Base-by-base conservation (phyloP, 441 rosid species). In the Dalechampia spathulata region DNA sequence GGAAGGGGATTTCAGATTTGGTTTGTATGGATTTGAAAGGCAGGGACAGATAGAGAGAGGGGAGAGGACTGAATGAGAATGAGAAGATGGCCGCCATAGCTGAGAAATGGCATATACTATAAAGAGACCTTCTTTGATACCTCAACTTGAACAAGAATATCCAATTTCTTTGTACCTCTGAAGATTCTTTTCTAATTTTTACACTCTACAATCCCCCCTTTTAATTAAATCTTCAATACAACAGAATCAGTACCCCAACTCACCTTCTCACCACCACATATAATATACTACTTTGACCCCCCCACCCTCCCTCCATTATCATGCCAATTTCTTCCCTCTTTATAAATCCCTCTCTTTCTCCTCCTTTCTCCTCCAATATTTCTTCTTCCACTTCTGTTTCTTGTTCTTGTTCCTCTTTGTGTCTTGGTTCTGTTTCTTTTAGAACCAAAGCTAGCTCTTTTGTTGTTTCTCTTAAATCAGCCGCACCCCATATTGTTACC, bases 121-220 rank as follows among this genome's bases (percentile, higher is more conserved):
- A 42, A 61, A 30, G 48, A 14, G 57, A 50, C 40, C 48, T 4
- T 5, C 10, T 5, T 52, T 23, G 75, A 72, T 75, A 9, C 78
- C 72, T 32, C 11, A 19, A 27, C 13, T 9, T 50, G 22, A 6
- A 5, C 25, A 7, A 50, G 87, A 79, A 79, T 84, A 80, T 84
- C 66, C 88, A 34, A 19, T 36, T 4, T 62, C 14, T 32, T 44
- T 49, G 61, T 63, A 6, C 52, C 62, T 54, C 49, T 15, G 45
- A 67, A 55, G 82, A 81, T 86, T 74, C 83, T 73, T 60, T 62
- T 16, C n/a, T n/a, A n/a, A n/a, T n/a, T n/a, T n/a, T n/a, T n/a
- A n/a, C n/a, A n/a, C n/a, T n/a, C n/a, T n/a, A n/a, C n/a, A n/a
- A n/a, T n/a, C n/a, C n/a, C n/a, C n/a, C n/a, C n/a, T n/a, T n/a